A percentile compares a stretch with the other conserved stretches of the same genome.
Conservation (phyloP, 2,329 filamentous ascomycete species). For the Knufia fluminis region DNA sequence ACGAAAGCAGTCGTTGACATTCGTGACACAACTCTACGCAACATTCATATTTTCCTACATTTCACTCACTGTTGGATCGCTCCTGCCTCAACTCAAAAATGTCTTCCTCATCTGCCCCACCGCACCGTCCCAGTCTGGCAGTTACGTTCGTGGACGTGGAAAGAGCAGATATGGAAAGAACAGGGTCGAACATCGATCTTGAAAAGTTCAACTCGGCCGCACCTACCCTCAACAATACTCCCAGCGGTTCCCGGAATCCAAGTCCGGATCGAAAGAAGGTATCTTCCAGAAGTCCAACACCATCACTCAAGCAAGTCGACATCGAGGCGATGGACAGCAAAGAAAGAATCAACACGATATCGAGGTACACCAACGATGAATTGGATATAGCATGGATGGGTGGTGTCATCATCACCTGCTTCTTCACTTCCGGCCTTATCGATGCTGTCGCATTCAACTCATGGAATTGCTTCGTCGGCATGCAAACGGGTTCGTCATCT, state of each 20-base stretch:
- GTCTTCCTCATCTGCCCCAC: background rate
- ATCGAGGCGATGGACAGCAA: background rate
- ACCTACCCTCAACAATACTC: conserved; percentile 9
- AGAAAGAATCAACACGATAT: background rate
- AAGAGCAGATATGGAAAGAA: conserved; percentile 2
- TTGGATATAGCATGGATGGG: conserved; percentile 15
- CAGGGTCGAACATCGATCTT: conserved; percentile 2
- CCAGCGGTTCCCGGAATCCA: conserved; percentile 4
- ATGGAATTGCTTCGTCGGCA: conserved; percentile 40
- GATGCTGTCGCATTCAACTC: conserved; percentile 39
- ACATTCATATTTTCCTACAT: background rate
- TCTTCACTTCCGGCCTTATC: conserved; percentile 35
- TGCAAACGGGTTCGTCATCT: conserved; percentile 36
- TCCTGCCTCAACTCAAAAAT: conserved; percentile 4
- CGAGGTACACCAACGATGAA: conserved; percentile 17
- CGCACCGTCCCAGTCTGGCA: background rate
- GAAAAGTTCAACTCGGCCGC: conserved; percentile 7
- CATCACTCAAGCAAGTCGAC: background rate
- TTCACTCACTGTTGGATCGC: background rate
- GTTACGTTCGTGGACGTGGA: conserved; percentile 4
- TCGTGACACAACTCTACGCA: background rate
- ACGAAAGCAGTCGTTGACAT: background rate
- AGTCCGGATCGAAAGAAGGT: conserved; percentile 5
- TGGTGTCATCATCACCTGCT: conserved; percentile 28
- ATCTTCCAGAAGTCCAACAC: background rate